Evolutionary conservation across 208 protist genomes (phyloP).

Genomic region (Trypanosoma lewisi): DNA sequence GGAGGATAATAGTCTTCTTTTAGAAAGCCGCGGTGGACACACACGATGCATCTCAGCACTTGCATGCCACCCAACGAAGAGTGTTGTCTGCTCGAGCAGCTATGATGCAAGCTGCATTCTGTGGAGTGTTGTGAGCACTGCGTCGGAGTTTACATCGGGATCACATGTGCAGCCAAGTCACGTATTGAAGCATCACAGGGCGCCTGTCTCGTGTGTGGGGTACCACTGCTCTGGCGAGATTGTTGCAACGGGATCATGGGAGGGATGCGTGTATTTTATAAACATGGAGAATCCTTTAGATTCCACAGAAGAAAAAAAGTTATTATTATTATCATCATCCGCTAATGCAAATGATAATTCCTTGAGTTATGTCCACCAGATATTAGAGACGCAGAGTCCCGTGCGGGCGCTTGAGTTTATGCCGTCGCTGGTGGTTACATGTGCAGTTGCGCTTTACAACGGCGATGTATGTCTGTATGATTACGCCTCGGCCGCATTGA

Average conservation of each 20-base stretch:
- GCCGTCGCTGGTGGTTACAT: slow-evolving; percentile 69
- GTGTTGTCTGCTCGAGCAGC: slow-evolving; percentile 51
- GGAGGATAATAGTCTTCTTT: slow-evolving; percentile 63
- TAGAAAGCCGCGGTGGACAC: slow-evolving; percentile 42
- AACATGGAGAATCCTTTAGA: slow-evolving; percentile 26
- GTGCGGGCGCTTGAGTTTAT: slow-evolving; percentile 61
- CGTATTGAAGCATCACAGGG: slow-evolving; percentile 56
- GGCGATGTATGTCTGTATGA: slow-evolving; percentile 67
- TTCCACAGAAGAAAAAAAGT: neutral
- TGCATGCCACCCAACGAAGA: slow-evolving; percentile 49
- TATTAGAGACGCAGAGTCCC: slow-evolving; percentile 20
- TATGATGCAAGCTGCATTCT: slow-evolving; percentile 62
- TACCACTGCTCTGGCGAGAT: slow-evolving; percentile 72
- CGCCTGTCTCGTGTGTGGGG: slow-evolving; percentile 52
- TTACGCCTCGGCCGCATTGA: slow-evolving; percentile 41
- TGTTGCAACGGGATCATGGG: slow-evolving; percentile 76
- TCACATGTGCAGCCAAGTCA: slow-evolving; percentile 35
- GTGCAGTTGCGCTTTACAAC: slow-evolving; percentile 63
- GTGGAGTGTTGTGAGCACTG: slow-evolving; percentile 45
- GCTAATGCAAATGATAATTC: neutral
- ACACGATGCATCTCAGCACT: slow-evolving; percentile 56
- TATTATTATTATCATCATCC: neutral
- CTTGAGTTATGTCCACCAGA: slow-evolving; percentile 1
- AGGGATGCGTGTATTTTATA: slow-evolving; percentile 52
- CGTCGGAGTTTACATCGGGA: neutral